A percentile compares a stretch with the other conserved stretches of the same genome.
phyloP scores from a whole-genome alignment of 1,284 basidiomycete genomes.

The Puccinia polysora region DNA sequence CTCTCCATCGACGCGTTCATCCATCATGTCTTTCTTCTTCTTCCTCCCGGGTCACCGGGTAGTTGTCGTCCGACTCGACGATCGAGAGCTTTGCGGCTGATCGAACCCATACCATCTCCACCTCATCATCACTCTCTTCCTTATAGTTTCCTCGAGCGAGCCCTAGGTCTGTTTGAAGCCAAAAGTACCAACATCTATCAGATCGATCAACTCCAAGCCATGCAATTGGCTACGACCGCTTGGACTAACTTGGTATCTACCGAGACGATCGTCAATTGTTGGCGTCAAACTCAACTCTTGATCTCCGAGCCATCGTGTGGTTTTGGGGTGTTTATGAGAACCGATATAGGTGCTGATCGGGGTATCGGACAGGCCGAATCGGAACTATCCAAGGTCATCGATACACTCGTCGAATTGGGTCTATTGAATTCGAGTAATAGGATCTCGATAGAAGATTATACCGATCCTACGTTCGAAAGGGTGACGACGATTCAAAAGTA shows the following conservation, averaged over 20 bases:
- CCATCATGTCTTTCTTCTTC: background rate
- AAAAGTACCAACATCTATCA: constrained; percentile 23
- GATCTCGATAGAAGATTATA: constrained; percentile 15
- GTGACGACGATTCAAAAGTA: constrained; percentile 14
- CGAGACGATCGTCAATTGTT: constrained; percentile 7
- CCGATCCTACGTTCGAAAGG: constrained; percentile 20
- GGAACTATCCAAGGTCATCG: constrained; percentile 7
- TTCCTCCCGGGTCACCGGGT: background rate
- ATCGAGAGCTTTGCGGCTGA: too few relatives aligned
- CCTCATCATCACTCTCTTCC: background rate
- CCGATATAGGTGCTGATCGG: background rate
- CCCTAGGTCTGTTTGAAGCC: background rate
- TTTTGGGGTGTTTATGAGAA: background rate
- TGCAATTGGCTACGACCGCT: constrained; percentile 13
- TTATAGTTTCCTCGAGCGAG: constrained; percentile 15
- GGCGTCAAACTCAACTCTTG: constrained; percentile 12
- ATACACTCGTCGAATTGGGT: constrained; percentile 20
- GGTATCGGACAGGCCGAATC: constrained; percentile 3
- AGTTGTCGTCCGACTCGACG: too few relatives aligned
- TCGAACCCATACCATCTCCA: background rate
- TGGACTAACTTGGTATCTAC: constrained; percentile 11
- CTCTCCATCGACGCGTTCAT: background rate
- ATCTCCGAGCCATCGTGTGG: background rate
- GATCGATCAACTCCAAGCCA: constrained; percentile 28
- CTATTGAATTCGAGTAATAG: constrained; percentile 16